Evolutionary conservation across 2,329 filamentous ascomycete genomes (phyloP).

Genomic region (Trichoderma sp.): DNA sequence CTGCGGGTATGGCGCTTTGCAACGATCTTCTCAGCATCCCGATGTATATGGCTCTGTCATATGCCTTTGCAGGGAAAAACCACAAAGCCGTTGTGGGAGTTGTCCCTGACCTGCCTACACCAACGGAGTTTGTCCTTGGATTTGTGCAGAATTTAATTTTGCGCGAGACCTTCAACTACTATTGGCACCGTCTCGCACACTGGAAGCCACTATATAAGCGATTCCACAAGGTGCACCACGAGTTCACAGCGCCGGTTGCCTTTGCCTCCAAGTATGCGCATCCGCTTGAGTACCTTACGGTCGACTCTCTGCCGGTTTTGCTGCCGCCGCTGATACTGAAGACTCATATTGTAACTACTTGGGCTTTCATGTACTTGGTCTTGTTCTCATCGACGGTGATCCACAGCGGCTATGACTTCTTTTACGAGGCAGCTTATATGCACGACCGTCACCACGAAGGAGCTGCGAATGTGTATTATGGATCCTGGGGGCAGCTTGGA

Average conservation of each 20-base stretch:
- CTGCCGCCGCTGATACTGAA: slow-evolving; percentile 46
- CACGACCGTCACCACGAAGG: slow-evolving; percentile 58
- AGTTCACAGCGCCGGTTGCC: slow-evolving; percentile 53
- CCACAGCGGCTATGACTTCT: slow-evolving; percentile 57
- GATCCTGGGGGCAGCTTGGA: slow-evolving; percentile 39
- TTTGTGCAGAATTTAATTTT: slow-evolving; percentile 39
- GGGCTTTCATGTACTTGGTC: slow-evolving; percentile 47
- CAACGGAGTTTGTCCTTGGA: slow-evolving; percentile 38
- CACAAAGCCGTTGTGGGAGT: neutral
- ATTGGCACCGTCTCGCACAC: slow-evolving; percentile 53
- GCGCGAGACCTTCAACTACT: slow-evolving; percentile 55
- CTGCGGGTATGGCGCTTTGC: neutral
- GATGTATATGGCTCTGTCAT: neutral
- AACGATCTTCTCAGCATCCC: neutral
- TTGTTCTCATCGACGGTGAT: slow-evolving; percentile 51
- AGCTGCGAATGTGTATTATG: slow-evolving; percentile 53
- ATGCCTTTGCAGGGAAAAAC: neutral
- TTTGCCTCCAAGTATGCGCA: slow-evolving; percentile 56
- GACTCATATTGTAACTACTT: slow-evolving; percentile 50
- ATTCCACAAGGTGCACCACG: slow-evolving; percentile 56
- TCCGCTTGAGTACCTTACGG: slow-evolving; percentile 53
- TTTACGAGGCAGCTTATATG: slow-evolving; percentile 43
- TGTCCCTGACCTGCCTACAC: slow-evolving; percentile 36
- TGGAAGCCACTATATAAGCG: slow-evolving; percentile 44
- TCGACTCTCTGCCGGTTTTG: slow-evolving; percentile 51